Evolutionary conservation across 495 filamentous ascomycete genomes (phyloP).

Genomic region (Bacidia gigantensis): DNA sequence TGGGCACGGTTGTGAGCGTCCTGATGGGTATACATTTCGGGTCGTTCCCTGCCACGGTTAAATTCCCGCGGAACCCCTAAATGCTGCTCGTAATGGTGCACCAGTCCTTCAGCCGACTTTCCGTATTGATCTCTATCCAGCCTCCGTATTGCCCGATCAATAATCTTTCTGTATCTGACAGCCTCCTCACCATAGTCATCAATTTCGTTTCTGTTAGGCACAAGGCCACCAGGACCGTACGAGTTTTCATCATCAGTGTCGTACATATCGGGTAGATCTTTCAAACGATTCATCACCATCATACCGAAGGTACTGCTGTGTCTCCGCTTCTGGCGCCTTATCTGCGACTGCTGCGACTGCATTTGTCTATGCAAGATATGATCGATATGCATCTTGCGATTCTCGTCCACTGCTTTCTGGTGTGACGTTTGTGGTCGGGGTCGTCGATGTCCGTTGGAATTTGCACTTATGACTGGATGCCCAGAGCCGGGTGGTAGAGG

Average conservation of each 20-base stretch:
- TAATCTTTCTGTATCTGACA: slow-evolving; percentile 52
- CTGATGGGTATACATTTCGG: slow-evolving; percentile 20
- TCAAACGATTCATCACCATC: slow-evolving; percentile 54
- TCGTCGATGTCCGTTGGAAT: slow-evolving; percentile 31
- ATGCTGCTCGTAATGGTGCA: slow-evolving; percentile 24
- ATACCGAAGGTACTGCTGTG: slow-evolving; percentile 48
- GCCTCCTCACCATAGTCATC: slow-evolving; percentile 74
- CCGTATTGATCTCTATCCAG: slow-evolving; percentile 38
- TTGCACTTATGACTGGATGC: slow-evolving; percentile 34
- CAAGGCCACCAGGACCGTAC: slow-evolving; percentile 54
- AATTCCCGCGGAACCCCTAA: slow-evolving; percentile 11
- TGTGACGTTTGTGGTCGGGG: slow-evolving; percentile 81
- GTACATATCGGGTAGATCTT: slow-evolving; percentile 54
- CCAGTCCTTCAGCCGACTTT: slow-evolving; percentile 4
- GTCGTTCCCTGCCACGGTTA: background rate
- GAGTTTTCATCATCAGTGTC: slow-evolving; percentile 63
- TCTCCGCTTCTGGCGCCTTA: slow-evolving; percentile 44
- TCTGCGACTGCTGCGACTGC: slow-evolving; percentile 44
- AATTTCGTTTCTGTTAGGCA: slow-evolving; percentile 48
- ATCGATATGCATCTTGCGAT: slow-evolving; percentile 74
- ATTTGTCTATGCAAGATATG: slow-evolving; percentile 70
- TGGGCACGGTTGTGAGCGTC: slow-evolving; percentile 14
- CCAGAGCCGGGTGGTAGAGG: slow-evolving; percentile 36
- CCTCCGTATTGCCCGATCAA: slow-evolving; percentile 53
- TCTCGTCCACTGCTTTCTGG: slow-evolving; percentile 82